These are phyloP conservation scores for Globisporangium paddicum DNA, from an alignment of 352 stramenopile species.

Conservation along the genomic window DNA sequence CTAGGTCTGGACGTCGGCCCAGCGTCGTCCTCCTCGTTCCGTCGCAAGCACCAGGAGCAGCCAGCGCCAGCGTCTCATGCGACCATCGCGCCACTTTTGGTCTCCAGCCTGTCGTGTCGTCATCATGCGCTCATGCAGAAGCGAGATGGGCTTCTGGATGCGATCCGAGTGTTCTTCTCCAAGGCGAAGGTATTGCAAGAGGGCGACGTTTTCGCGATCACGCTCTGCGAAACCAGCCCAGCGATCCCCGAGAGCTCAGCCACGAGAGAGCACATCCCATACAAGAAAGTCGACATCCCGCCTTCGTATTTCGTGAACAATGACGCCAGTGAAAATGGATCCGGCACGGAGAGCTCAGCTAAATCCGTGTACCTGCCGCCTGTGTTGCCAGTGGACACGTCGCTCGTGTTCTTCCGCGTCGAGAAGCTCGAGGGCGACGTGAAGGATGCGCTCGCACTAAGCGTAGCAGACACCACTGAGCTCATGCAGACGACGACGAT, in stretches of 20 bases:
- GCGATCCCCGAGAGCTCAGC: conserved; percentile 17
- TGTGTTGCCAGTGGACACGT: conserved; percentile 48
- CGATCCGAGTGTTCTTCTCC: conserved; percentile 57
- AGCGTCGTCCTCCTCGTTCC: conserved; percentile 25
- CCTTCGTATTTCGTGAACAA: conserved; percentile 13
- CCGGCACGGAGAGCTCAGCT: neutral
- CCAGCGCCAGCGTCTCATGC: conserved; percentile 47
- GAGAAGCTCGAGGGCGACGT: conserved; percentile 37
- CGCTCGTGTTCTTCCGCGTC: conserved; percentile 75
- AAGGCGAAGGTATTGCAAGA: conserved; percentile 55
- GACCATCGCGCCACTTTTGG: conserved; percentile 55
- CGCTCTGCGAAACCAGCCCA: conserved; percentile 39
- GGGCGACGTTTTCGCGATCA: conserved; percentile 66
- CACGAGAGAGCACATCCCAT: conserved; percentile 25
- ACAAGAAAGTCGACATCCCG: conserved; percentile 42
- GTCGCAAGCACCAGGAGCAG: conserved; percentile 46
- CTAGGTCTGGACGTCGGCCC: conserved; percentile 27
- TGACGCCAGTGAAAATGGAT: conserved; percentile 2
- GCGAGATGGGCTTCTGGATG: conserved; percentile 47
- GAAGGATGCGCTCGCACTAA: conserved; percentile 31
- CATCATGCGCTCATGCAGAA: conserved; percentile 53
- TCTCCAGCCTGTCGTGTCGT: conserved; percentile 57
- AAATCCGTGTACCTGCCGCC: conserved; percentile 34
- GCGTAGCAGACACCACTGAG: conserved; percentile 56
- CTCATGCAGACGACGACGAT: conserved; percentile 59